Base-by-base conservation (phyloP, 179 eudicot genomes). In the Pouteria campechiana region DNA sequence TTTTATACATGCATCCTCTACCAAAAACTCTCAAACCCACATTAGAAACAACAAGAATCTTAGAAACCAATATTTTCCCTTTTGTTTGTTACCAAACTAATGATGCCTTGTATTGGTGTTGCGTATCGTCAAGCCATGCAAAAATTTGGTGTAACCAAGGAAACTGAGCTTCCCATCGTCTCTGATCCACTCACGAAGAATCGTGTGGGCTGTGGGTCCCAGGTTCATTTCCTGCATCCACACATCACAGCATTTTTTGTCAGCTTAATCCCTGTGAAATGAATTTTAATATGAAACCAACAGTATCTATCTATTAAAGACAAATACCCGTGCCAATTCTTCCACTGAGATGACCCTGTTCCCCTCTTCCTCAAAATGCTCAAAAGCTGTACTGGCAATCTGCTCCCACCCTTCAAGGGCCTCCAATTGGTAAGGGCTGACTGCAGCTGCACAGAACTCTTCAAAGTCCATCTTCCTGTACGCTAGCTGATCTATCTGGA, bases 111-210 rank as follows among this genome's bases (percentile, higher is more conserved):
- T 34, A 29, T 63, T 71, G 20, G 88, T 60, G 65, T 27, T 72
- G 1, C 94, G 79, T 32, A 90, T 41, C 7, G 98, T 90, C 36
- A 90, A 87, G 25, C 98, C 98, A 17, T 87, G 98, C 68, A 90
- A 73, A 70, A 87, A 87, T 63, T 90, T 90, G 37, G 98, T 79
- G 65, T 64, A 90, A 21, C 98, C 98, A 5, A 87, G 60, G 36
- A 76, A 80, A 72, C 81, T 82, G 37, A 90, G 65, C 50, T 71
- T 79, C 44, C 88, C 76, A 49, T 90, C 98, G 30, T 21, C 55
- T 65, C 98, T 70, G 52, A 90, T 77, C 96, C 98, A 90, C 42
- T 90, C 98, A 65, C 74, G 82, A 21, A 90, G 72, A 37, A 90
- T 55, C 40, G 84, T 43, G 61, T 82, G 52, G 17, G 96, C 72